Percentiles rank a stretch among this genome's conserved stretches.
Conservation (phyloP, 768 basidiomycete species). For the Hortiboletus campestris region DNA sequence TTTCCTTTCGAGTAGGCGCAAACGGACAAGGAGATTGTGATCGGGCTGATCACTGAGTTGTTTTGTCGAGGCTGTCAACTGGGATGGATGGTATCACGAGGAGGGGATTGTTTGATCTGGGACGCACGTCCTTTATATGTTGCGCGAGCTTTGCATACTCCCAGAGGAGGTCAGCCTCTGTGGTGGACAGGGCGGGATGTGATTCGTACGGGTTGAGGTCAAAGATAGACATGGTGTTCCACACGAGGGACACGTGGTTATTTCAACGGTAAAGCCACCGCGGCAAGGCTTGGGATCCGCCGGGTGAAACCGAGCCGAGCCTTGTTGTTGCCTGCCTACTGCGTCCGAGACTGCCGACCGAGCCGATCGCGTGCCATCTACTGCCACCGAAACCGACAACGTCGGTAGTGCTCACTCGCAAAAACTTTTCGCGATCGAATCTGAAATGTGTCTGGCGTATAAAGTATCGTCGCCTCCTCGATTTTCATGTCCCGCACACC, state of each 20-base stretch:
- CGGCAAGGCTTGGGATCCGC: too few relatives aligned
- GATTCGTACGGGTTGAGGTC: constrained; percentile 69
- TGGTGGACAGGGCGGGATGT: constrained; percentile 60
- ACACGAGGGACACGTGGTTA: not conserved
- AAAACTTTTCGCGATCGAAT: too few relatives aligned
- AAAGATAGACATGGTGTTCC: constrained; percentile 29
- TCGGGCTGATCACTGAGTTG: constrained; percentile 74
- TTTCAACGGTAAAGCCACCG: too few relatives aligned
- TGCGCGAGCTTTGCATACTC: constrained; percentile 89
- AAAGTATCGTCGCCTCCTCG: not conserved
- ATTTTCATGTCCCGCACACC: not conserved
- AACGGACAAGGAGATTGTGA: constrained; percentile 65
- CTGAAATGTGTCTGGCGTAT: not conserved
- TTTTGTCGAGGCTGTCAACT: constrained; percentile 71
- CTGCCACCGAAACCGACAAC: too few relatives aligned
- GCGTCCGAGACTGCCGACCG: too few relatives aligned
- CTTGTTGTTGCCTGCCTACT: too few relatives aligned
- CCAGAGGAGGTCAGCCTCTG: constrained; percentile 84
- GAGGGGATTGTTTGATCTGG: not conserved
- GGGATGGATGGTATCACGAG: not conserved
- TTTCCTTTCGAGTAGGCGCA: constrained; percentile 85
- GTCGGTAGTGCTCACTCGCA: too few relatives aligned
- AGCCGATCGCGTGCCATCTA: too few relatives aligned
- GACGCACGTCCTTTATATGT: constrained; percentile 71
- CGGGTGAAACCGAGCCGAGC: too few relatives aligned